Evolutionary conservation across 2,329 filamentous ascomycete species (phyloP).

Genomic region (Scedosporium boydii): DNA sequence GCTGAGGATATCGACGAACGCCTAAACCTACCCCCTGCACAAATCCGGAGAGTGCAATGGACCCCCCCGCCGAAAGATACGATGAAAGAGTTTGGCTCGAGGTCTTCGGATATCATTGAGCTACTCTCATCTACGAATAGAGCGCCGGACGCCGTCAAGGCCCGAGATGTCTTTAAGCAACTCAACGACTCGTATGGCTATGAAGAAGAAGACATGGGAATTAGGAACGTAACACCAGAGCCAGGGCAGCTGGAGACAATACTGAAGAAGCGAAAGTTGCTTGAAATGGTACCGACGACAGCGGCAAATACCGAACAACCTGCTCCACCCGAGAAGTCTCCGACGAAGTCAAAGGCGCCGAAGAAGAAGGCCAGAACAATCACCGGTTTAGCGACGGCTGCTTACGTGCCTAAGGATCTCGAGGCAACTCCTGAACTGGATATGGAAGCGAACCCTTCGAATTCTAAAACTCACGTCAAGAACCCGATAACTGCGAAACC

Average conservation of each 20-base stretch:
- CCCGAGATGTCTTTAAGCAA: slow-evolving; percentile 29
- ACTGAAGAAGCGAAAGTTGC: slow-evolving; percentile 46
- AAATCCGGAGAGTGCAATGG: slow-evolving; percentile 52
- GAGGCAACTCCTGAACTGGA: slow-evolving; percentile 20
- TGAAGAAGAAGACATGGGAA: slow-evolving; percentile 12
- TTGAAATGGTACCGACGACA: slow-evolving; percentile 36
- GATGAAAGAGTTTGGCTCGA: slow-evolving; percentile 18
- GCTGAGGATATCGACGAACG: slow-evolving; percentile 17
- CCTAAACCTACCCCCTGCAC: slow-evolving; percentile 36
- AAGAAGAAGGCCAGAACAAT: slow-evolving; percentile 69
- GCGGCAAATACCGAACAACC: slow-evolving; percentile 13
- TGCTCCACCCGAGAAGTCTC: slow-evolving; percentile 24
- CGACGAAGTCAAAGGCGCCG: slow-evolving; percentile 32
- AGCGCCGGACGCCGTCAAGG: neutral
- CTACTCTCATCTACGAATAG: slow-evolving; percentile 17
- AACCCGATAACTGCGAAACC: slow-evolving; percentile 8
- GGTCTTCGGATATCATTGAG: slow-evolving; percentile 22
- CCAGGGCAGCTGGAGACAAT: slow-evolving; percentile 21
- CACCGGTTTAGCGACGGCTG: slow-evolving; percentile 66
- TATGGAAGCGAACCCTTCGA: slow-evolving; percentile 20
- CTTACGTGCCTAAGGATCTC: slow-evolving; percentile 38
- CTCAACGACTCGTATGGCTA: slow-evolving; percentile 34
- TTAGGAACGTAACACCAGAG: slow-evolving; percentile 8
- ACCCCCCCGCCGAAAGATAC: slow-evolving; percentile 48
- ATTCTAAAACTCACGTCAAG: neutral